Evolutionary conservation across 306 rosid genomes (phyloP), one percentile per base, ranked within the genome.

Genomic region (Ormosia emarginata): DNA sequence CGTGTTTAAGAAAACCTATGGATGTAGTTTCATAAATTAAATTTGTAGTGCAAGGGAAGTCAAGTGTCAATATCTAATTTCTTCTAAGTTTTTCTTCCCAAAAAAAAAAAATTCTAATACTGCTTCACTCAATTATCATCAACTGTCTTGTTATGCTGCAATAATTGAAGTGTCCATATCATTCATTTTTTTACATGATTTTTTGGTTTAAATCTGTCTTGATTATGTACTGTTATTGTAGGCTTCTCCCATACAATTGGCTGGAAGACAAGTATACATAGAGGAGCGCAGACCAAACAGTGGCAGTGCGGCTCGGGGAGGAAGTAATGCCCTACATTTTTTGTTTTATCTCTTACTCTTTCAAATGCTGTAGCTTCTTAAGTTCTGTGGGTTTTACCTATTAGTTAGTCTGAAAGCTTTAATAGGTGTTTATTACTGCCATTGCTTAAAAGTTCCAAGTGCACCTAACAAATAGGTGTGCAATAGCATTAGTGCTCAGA

Each of bases 201-300:
- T 49, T n/a, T 8, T 70, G 75, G 50, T 39, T 63, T 55, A 6
- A 12, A 30, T 13, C 41, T 11, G 37, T 47, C 59, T 67, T 71
- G 77, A 47, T 79, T 75, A 50, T 40, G 55, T 47, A 32, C 83
- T 78, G 67, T 82, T 50, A 71, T 14, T 86, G 72, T 78, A 95
- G 97, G 97, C 97, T n/a, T 95, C 99, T 77, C 97, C 98, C 7
- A 87, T 93, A 72, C 94, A 87, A 52, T 84, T 96, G 83, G 96
- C 88, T 81, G 99, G 98, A 82, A 90, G 98, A 82, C 96, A 86
- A 87, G 88, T 95, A 62, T 93, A 93, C 89, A 88, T 95, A 34
- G 97, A 93, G 88, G 97, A 91, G 84, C 93, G 97, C 37, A 93
- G 98, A 86, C 97, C 98, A 73, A 93, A 91, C 92, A 92, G 86